Percentiles rank a stretch among this genome's conserved stretches.
These are phyloP conservation scores for Geranium rotundifolium DNA, from an alignment of 345 rosid genomes.

Conservation along the genomic window DNA sequence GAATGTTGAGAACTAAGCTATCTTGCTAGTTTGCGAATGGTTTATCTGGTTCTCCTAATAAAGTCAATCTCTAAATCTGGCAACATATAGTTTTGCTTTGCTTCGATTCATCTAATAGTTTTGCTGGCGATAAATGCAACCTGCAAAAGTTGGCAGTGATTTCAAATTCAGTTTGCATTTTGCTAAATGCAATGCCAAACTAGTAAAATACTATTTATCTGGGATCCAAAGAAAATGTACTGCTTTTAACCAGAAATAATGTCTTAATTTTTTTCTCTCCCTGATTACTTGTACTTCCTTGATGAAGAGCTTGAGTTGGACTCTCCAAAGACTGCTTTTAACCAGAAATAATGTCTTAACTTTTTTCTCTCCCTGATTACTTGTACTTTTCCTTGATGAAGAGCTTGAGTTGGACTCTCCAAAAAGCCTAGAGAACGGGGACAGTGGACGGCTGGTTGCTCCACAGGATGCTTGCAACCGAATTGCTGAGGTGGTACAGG, in stretches of 20 bases:
- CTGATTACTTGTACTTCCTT: not conserved
- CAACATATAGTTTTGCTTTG: not conserved
- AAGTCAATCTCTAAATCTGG: not conserved
- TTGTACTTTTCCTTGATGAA: slow-evolving; percentile 15
- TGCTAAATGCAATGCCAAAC: not conserved
- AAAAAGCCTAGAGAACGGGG: slow-evolving; percentile 68
- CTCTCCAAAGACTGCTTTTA: slow-evolving; percentile 38
- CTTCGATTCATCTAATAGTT: not conserved
- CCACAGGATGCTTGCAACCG: slow-evolving; percentile 96
- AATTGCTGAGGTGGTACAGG: slow-evolving; percentile 89
- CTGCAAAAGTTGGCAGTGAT: not conserved
- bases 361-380: slow-evolving; percentile 1
- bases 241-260: not conserved
- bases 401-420: slow-evolving; percentile 88
- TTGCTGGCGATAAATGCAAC: not conserved
- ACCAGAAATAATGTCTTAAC: not conserved
- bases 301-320: slow-evolving; percentile 71
- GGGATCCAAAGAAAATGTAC: not conserved
- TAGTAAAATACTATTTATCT: not conserved
- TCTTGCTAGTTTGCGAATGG: not conserved
- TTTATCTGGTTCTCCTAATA: not conserved
- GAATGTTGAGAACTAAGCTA: not conserved
- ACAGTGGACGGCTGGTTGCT: slow-evolving; percentile 68
- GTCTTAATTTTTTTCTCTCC: not conserved
- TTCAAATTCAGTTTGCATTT: not conserved